Base-by-base conservation (phyloP, 148 eudicot species). In the Agrostemma githago region DNA sequence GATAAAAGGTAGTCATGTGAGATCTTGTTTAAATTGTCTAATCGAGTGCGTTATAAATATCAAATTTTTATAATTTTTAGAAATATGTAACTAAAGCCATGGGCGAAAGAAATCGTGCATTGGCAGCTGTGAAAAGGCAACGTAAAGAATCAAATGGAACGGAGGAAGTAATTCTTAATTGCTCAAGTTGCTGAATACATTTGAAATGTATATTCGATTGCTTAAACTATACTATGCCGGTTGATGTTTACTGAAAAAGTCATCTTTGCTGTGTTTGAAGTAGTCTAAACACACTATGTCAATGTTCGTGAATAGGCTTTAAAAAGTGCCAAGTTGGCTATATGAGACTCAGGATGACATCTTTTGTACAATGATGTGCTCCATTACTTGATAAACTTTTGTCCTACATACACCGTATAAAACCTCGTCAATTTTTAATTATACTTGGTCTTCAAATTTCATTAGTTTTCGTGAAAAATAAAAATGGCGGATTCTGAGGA, bases 241-340 rank as follows among this genome's bases (percentile, higher is more conserved):
- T 34, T 60, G 66, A 8, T 68, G 14, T 4, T 61, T 17, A 43
- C 20, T 41, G 34, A 16, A 26, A 68, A 58, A 74, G 38, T 2
- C 72, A 21, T 58, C n/a, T 2, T 38, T 20, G 10, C 7, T 75
- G 11, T 5, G 26, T 57, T 15, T 42, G 37, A 76, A 56, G 67
- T 62, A 74, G 46, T 68, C 58, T 8, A 42, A 68, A 9, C 60
- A 8, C 2, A 58, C 39, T 40, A 68, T 58, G 78, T 43, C 21
- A 42, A 8, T 20, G 21, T 48, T 5, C 0, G n/a, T 62, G 34
- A 7, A 14, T 72, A 21, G 40, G 21, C 38, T 37, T 62, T 17
- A 38, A 51, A 0, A 38, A 4, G 38, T 42, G 70, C 21, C 15
- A 44, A 15, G 71, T 34, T 76, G 58, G 70, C 21, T 7, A 61